Evolutionary conservation across 352 stramenopile species (phyloP).

Genomic region (Peronospora tabacina): DNA sequence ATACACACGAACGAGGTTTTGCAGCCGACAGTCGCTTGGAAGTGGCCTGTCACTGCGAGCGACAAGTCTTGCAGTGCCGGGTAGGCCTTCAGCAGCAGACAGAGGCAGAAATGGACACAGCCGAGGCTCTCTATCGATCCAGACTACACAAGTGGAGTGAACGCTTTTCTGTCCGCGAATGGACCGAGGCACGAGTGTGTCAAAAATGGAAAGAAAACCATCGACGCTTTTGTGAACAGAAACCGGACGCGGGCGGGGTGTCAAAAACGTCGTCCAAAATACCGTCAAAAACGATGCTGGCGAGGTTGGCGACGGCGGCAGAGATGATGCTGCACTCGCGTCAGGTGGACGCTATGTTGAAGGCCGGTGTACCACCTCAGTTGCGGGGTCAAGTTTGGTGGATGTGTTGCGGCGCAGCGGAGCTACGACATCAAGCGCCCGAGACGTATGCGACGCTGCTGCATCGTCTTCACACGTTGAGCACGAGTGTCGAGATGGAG

Average conservation of each 20-base stretch:
- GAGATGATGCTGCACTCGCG: constrained; percentile 43
- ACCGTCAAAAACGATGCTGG: constrained; percentile 41
- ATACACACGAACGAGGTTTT: neutral
- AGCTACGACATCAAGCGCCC: constrained; percentile 31
- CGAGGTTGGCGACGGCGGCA: constrained; percentile 42
- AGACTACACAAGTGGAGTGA: constrained; percentile 48
- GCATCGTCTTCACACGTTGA: constrained; percentile 45
- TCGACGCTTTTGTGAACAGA: constrained; percentile 35
- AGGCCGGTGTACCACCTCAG: constrained; percentile 51
- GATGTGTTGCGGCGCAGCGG: constrained; percentile 59
- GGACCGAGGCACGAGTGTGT: constrained; percentile 43
- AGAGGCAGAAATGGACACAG: constrained; percentile 11
- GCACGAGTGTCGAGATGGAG: constrained; percentile 62
- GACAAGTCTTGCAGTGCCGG: constrained; percentile 39
- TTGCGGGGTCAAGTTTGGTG: constrained; percentile 75
- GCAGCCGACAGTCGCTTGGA: constrained; percentile 8
- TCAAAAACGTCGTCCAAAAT: constrained; percentile 22
- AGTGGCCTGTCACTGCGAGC: constrained; percentile 38
- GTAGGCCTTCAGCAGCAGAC: constrained; percentile 13
- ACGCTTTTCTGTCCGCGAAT: constrained; percentile 48
- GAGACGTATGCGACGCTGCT: constrained; percentile 59
- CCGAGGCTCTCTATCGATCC: constrained; percentile 26
- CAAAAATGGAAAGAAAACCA: constrained; percentile 73
- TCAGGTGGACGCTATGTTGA: constrained; percentile 63
- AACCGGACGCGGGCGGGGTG: constrained; percentile 7